These are phyloP conservation scores for Ailanthus altissimus DNA, from an alignment of 345 rosid genomes.

Conservation along the genomic window DNA sequence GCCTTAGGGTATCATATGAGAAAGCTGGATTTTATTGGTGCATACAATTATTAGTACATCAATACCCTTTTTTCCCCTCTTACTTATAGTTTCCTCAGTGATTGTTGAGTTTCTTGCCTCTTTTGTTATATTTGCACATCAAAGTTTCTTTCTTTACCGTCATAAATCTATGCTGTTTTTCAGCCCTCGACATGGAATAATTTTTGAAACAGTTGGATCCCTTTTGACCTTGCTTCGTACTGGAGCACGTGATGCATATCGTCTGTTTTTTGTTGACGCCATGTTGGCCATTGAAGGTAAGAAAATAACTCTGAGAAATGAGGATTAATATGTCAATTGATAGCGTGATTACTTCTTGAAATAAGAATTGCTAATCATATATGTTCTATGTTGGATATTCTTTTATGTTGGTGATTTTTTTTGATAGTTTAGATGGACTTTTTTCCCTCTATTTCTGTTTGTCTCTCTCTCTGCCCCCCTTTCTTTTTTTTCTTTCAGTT, in stretches of 20 bases:
- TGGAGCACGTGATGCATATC: conserved; percentile 72
- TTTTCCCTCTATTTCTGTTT: too few species aligned
- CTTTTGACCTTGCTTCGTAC: conserved; percentile 82
- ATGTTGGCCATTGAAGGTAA: conserved; percentile 76
- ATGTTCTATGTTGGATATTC: neutral
- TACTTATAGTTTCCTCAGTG: neutral
- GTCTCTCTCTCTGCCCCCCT: too few species aligned
- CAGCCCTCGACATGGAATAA: conserved; percentile 69
- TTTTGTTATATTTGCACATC: neutral
- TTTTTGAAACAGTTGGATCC: conserved; percentile 83
- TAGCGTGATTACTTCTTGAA: conserved; percentile 12
- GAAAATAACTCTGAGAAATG: neutral
- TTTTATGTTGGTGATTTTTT: neutral
- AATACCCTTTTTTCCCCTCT: neutral
- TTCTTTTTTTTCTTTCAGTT: too few species aligned
- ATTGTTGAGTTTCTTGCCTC: neutral
- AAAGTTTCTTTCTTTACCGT: neutral
- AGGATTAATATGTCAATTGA: neutral
- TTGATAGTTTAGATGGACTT: neutral
- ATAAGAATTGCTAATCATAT: conserved; percentile 4
- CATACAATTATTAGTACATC: neutral
- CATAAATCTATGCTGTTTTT: conserved; percentile 7
- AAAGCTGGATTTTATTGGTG: neutral
- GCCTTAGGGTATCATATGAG: neutral
- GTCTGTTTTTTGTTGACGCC: conserved; percentile 72